phyloP scores from a whole-genome alignment of 164 flowering plant genomes.

The Stephania yunnanensis region DNA sequence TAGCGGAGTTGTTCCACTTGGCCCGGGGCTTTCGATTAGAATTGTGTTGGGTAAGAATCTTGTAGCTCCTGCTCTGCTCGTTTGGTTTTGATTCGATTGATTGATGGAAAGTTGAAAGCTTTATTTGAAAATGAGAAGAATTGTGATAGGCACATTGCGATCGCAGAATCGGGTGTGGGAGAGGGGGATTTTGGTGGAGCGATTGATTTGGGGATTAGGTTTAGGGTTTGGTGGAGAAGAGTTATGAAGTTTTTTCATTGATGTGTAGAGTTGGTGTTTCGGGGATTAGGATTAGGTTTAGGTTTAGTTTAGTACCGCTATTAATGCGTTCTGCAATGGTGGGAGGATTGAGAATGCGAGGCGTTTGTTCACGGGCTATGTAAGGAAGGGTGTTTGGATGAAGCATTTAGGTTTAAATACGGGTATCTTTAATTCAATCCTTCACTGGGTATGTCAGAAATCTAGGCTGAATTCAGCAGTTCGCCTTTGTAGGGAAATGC shows the following conservation, averaged over 20 bases:
- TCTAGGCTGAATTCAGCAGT: slow-evolving; percentile 48
- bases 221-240: slow-evolving; percentile 32
- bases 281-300: no score
- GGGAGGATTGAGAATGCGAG: slow-evolving; percentile 47
- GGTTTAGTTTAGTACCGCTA: slow-evolving; percentile 44
- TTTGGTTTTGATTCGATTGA: slow-evolving; percentile 54
- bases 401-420: slow-evolving; percentile 43
- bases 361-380: slow-evolving; percentile 60
- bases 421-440: slow-evolving; percentile 39
- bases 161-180: slow-evolving; percentile 15
- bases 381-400: slow-evolving; percentile 40
- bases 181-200: no score
- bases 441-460: slow-evolving; percentile 36
- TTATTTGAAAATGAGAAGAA: slow-evolving; percentile 16
- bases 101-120: slow-evolving; percentile 48
- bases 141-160: slow-evolving; percentile 34
- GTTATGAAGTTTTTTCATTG: slow-evolving; percentile 37
- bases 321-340: slow-evolving; percentile 52
- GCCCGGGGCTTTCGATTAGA: slow-evolving; percentile 35
- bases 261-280: slow-evolving; percentile 23
- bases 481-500: slow-evolving; percentile 41
- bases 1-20: no score
- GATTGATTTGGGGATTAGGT: slow-evolving; percentile 24
- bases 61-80: slow-evolving; percentile 45
- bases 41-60: slow-evolving; percentile 36